Conservation (phyloP, 2,329 filamentous ascomycete genomes). For the Pseudogymnoascus sp. region DNA sequence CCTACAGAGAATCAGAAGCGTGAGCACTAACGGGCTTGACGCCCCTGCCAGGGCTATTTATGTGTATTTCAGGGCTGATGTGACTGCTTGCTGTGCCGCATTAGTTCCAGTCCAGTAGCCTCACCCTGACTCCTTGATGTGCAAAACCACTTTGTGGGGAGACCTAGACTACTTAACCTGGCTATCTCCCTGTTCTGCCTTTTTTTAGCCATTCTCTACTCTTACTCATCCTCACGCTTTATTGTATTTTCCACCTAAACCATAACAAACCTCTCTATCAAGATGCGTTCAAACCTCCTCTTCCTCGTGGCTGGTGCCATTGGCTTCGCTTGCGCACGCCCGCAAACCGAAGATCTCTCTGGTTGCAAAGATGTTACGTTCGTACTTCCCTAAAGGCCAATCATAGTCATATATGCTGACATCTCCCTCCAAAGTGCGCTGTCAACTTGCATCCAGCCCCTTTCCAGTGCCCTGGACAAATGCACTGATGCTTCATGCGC, state of each 20-base stretch:
- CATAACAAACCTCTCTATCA: neutral
- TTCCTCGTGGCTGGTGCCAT: neutral
- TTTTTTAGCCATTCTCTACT: neutral
- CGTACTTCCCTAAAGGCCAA: neutral
- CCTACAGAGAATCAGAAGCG: neutral
- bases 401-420: neutral
- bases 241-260: neutral
- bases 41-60: neutral
- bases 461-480: too few relatives aligned
- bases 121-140: neutral
- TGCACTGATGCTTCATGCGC: neutral
- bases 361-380: neutral
- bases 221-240: neutral
- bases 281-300: conserved; percentile 1
- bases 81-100: neutral
- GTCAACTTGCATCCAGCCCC: neutral
- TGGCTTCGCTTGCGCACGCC: neutral
- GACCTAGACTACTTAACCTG: neutral
- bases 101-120: neutral
- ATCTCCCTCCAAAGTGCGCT: neutral
- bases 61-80: neutral
- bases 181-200: neutral
- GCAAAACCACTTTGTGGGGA: neutral
- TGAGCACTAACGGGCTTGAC: neutral
- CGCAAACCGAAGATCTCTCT: neutral